phyloP scores from a whole-genome alignment of 352 stramenopile species.

The Globisporangium carolinianum region DNA sequence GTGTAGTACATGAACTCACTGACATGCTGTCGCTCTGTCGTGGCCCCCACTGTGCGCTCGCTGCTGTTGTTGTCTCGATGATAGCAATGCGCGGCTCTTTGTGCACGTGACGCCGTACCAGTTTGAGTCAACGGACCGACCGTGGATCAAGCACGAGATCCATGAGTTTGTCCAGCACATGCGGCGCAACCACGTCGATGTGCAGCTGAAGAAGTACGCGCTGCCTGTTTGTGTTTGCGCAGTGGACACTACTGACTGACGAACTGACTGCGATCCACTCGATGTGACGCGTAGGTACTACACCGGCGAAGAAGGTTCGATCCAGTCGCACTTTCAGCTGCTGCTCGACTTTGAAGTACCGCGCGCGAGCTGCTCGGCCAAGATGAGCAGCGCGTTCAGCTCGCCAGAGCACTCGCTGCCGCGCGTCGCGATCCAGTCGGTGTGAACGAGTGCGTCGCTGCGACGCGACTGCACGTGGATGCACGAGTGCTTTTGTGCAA shows the following conservation, averaged over 20 bases:
- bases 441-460: neutral
- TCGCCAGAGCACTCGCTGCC: slow-evolving; percentile 28
- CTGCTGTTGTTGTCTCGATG: neutral
- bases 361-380: slow-evolving; percentile 11
- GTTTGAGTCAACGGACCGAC: slow-evolving; percentile 29
- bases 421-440: slow-evolving; percentile 20
- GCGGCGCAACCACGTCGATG: slow-evolving; percentile 17
- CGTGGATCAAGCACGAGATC: slow-evolving; percentile 53
- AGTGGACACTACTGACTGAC: neutral
- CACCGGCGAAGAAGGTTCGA: slow-evolving; percentile 20
- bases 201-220: slow-evolving; percentile 36
- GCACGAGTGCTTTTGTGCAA: no score
- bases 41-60: no score
- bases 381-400: slow-evolving; percentile 4
- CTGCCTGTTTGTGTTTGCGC: neutral
- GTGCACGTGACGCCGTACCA: slow-evolving; percentile 70
- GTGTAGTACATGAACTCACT: neutral
- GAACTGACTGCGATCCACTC: neutral
- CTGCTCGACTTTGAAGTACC: slow-evolving; percentile 28
- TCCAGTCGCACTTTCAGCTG: slow-evolving; percentile 34
- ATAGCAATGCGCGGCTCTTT: slow-evolving; percentile 30
- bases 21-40: neutral
- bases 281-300: slow-evolving; percentile 23
- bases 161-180: slow-evolving; percentile 36
- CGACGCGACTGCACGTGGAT: neutral